Percentiles rank a stretch among this genome's conserved stretches.
phyloP scores from a whole-genome alignment of 2,329 filamentous ascomycete species.

The Aspergillus carbonarius region DNA sequence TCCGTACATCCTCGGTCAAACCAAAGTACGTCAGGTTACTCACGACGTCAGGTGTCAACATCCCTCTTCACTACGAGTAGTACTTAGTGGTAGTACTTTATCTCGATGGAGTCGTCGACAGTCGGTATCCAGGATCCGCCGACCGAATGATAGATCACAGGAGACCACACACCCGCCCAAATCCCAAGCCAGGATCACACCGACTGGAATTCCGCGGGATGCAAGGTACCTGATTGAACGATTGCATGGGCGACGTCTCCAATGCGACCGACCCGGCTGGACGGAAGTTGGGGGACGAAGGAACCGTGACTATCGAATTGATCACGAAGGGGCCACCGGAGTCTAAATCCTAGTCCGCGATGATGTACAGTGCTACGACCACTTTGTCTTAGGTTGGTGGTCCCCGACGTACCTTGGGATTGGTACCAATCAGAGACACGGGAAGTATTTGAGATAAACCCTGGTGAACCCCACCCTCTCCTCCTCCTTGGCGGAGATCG shows the following conservation, averaged over 20 bases:
- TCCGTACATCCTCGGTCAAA: too few relatives aligned
- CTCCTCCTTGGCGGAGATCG: conserved; percentile 15
- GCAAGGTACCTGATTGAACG: background rate
- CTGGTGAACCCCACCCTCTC: conserved; percentile 18
- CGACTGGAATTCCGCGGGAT: background rate
- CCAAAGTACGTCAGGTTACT: too few relatives aligned
- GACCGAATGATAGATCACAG: too few relatives aligned
- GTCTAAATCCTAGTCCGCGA: conserved; percentile 21
- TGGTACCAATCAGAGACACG: conserved; percentile 28
- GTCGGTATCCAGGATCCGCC: too few relatives aligned
- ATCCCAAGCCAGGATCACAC: too few relatives aligned
- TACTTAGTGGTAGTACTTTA: too few relatives aligned
- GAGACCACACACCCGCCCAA: too few relatives aligned
- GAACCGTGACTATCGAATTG: conserved; percentile 2
- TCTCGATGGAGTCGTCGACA: too few relatives aligned
- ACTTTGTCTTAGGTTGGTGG: conserved; percentile 15
- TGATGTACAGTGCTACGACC: conserved; percentile 20
- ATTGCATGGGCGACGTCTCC: background rate
- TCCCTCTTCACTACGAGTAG: too few relatives aligned
- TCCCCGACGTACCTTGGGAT: conserved; percentile 14
- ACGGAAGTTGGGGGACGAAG: conserved; percentile 3
- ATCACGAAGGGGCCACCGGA: conserved; percentile 7
- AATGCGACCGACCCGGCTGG: conserved; percentile 3
- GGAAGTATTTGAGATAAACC: conserved; percentile 38
- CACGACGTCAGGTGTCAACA: too few relatives aligned